These are phyloP conservation scores for Friedmanniomyces simplex DNA, from an alignment of 495 filamentous ascomycete species.

Conservation along the genomic window DNA sequence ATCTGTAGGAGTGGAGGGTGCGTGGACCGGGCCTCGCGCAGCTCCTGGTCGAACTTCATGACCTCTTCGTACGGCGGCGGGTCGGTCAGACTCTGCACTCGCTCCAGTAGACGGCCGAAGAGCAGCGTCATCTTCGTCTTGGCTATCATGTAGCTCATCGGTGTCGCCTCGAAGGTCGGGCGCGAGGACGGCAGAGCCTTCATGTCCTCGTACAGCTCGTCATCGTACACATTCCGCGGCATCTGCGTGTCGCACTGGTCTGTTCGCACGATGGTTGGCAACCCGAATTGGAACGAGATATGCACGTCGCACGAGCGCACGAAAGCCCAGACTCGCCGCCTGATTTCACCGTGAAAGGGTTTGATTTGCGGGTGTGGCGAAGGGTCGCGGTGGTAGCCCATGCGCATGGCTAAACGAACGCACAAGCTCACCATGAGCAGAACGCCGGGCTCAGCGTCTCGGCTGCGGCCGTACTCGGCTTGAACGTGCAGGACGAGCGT, in stretches of 20 bases:
- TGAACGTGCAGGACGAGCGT: conserved; percentile 76
- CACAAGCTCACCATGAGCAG: conserved; percentile 77
- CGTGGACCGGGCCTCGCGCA: conserved; percentile 56
- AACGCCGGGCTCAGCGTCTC: conserved; percentile 69
- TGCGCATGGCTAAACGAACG: conserved; percentile 76
- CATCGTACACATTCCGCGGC: conserved; percentile 84
- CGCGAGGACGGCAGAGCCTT: conserved; percentile 66
- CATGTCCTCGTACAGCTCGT: conserved; percentile 76
- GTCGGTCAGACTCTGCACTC: conserved; percentile 38
- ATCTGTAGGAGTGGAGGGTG: conserved; percentile 62
- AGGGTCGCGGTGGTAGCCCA: conserved; percentile 92
- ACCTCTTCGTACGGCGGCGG: conserved; percentile 65
- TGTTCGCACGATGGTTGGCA: conserved; percentile 79
- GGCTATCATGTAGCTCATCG: conserved; percentile 76
- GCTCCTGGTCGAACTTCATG: conserved; percentile 58
- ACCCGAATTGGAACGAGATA: conserved; percentile 81
- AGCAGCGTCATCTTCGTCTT: conserved; percentile 57
- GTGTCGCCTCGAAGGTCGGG: conserved; percentile 67
- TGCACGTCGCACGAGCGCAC: conserved; percentile 71
- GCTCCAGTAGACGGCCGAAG: conserved; percentile 52
- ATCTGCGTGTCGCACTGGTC: conserved; percentile 76
- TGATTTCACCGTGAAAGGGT: conserved; percentile 85
- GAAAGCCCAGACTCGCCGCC: conserved; percentile 78
- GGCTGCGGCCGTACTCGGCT: conserved; percentile 65
- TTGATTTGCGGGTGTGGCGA: conserved; percentile 72